These are phyloP conservation scores for Pelargonium myrrhifolium DNA, from an alignment of 441 rosid genomes.

Conservation along the genomic window DNA sequence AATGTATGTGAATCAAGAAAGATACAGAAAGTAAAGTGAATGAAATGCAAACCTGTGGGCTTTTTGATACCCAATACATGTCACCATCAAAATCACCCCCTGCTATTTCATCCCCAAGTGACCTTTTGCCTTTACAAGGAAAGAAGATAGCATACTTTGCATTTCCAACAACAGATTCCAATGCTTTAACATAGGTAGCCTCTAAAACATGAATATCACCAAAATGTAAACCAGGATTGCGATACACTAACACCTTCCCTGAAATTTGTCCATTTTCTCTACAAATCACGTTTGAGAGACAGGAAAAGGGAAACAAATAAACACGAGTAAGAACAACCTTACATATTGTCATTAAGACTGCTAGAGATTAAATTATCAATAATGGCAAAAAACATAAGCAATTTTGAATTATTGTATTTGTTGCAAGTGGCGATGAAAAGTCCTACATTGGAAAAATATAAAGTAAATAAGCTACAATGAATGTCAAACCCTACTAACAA, in stretches of 20 bases:
- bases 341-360: background rate
- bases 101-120: constrained; percentile 75
- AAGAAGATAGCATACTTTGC: constrained; percentile 69
- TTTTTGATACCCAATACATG: constrained; percentile 59
- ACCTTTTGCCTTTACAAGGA: constrained; percentile 57
- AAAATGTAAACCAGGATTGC: constrained; percentile 70
- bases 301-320: background rate
- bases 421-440: too few species aligned
- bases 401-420: too few species aligned
- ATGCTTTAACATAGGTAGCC: constrained; percentile 47
- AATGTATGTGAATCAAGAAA: background rate
- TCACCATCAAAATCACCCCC: constrained; percentile 79
- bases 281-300: constrained; percentile 13
- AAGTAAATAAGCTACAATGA: too few species aligned
- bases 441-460: too few species aligned
- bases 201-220: constrained; percentile 68
- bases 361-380: background rate
- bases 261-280: constrained; percentile 71
- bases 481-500: too few species aligned
- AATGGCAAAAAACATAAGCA: too few species aligned
- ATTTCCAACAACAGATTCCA: constrained; percentile 50
- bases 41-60: constrained; percentile 43
- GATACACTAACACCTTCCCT: constrained; percentile 66
- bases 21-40: constrained; percentile 1
- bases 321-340: background rate